A percentile compares a stretch with the other conserved stretches of the same genome.
Conservation (phyloP, 768 basidiomycete species). For the Leccinum disarticulatum region DNA sequence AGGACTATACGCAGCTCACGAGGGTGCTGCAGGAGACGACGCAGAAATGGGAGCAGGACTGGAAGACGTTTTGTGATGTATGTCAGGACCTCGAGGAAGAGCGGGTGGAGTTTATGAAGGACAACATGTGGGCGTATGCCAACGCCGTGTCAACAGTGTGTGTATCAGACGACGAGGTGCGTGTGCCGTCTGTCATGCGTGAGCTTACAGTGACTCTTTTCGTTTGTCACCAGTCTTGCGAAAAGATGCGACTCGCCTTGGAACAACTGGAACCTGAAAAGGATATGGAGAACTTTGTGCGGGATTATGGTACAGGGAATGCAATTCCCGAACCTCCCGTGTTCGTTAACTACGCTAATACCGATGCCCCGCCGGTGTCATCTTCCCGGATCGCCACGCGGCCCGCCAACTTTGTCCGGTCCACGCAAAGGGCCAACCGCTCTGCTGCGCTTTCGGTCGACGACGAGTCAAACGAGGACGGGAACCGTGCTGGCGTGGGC, state of each 20-base stretch:
- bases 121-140: slow-evolving; percentile 94
- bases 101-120: slow-evolving; percentile 91
- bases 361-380: slow-evolving; percentile 62
- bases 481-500: slow-evolving; percentile 62
- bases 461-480: slow-evolving; percentile 53
- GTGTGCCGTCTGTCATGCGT: slow-evolving; percentile 23
- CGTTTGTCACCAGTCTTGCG: slow-evolving; percentile 69
- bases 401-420: slow-evolving; percentile 52
- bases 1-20: slow-evolving; percentile 88
- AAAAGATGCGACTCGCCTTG: slow-evolving; percentile 79
- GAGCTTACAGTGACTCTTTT: background rate
- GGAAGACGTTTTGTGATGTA: slow-evolving; percentile 92
- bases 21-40: slow-evolving; percentile 76
- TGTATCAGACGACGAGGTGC: slow-evolving; percentile 91
- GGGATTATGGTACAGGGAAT: slow-evolving; percentile 84
- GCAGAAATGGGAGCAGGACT: slow-evolving; percentile 87
- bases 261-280: slow-evolving; percentile 87
- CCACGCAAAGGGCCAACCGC: slow-evolving; percentile 36
- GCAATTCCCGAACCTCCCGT: slow-evolving; percentile 84
- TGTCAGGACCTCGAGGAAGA: slow-evolving; percentile 97
- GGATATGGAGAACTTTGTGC: slow-evolving; percentile 89
- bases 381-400: slow-evolving; percentile 57
- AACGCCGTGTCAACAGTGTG: slow-evolving; percentile 96
- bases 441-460: slow-evolving; percentile 32
- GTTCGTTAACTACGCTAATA: slow-evolving; percentile 79